Evolutionary conservation across 1,284 basidiomycete species (phyloP).

Genomic region (Coniferiporia weirii): DNA sequence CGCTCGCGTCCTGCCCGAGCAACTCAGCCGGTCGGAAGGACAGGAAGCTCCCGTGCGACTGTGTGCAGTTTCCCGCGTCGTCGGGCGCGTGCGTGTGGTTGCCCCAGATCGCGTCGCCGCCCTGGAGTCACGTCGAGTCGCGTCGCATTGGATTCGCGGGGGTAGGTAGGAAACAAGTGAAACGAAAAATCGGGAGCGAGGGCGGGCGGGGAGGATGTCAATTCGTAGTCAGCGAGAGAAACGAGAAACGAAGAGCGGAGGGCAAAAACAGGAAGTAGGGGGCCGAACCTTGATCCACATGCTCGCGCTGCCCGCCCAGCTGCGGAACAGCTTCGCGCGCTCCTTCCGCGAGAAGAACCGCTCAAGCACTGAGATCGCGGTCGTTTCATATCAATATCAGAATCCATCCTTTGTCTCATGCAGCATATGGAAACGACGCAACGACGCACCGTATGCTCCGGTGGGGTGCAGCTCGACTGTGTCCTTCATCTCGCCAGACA

Average conservation of each 20-base stretch:
- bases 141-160: too few species aligned
- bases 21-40: constrained; percentile 58
- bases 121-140: constrained; percentile 40
- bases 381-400: not conserved
- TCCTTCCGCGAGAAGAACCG: constrained; percentile 90
- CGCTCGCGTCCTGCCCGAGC: constrained; percentile 13
- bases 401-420: not conserved
- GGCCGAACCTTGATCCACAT: constrained; percentile 81
- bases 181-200: too few species aligned
- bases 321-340: constrained; percentile 86
- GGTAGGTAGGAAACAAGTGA: too few species aligned
- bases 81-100: constrained; percentile 71
- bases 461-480: constrained; percentile 91
- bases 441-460: constrained; percentile 66
- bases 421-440: not conserved
- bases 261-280: not conserved
- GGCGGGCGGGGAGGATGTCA: too few species aligned
- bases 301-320: constrained; percentile 92
- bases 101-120: constrained; percentile 91
- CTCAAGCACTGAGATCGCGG: constrained; percentile 56
- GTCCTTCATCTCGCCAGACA: constrained; percentile 94
- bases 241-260: too few species aligned
- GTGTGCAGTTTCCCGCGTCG: constrained; percentile 55
- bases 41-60: constrained; percentile 80
- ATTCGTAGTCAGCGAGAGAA: too few species aligned